Base-by-base conservation (phyloP, 106 monocot genomes). In the Acanthochlamys bracteata region DNA sequence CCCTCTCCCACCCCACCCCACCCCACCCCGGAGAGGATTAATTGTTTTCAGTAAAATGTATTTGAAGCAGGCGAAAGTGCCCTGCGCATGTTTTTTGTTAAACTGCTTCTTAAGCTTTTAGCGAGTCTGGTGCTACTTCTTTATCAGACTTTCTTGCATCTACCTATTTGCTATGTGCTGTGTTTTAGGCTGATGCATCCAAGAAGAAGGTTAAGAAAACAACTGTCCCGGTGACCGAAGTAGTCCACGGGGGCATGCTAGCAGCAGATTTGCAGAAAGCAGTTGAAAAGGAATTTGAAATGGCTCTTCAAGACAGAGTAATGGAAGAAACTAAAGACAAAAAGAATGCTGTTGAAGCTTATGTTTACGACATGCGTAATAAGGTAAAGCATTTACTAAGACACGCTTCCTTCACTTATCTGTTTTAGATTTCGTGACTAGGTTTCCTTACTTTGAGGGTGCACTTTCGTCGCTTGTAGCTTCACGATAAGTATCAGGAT, bases 251-350 rank as follows among this genome's bases (percentile, higher is more conserved):
- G 0, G 83, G 74, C 27, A 20, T 86, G 65, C 53, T 73, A 12
- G 25, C 72, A 20, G 45, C 65, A 17, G 89, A 86, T 46, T 68
- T 93, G 72, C 83, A 89, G 56, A 93, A 86, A 57, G 83, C 81
- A 49, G 63, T 80, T 4, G 93, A 93, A 67, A 73, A 76, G 63
- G 89, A 93, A 66, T 86, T 81, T 71, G 83, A 89, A 42, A 93
- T 93, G 93, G 95, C 90, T 52, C 84, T 90, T 72, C 87, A 96
- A 64, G 95, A 96, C 53, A 77, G 84, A 63, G 82, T 96, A 10
- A 96, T 96, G 90, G 95, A 96, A 74, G 95, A 96, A 68, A 96
- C 90, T 13, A 96, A 96, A 39, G 90, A 96, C 69, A 96, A 70
- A 67, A 96, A 96, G 75, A 96, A 96, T 79, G 95, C 90, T n/a